phyloP scores from a whole-genome alignment of 192 early-diverging fungal genomes.

The Umbelopsis sp. region DNA sequence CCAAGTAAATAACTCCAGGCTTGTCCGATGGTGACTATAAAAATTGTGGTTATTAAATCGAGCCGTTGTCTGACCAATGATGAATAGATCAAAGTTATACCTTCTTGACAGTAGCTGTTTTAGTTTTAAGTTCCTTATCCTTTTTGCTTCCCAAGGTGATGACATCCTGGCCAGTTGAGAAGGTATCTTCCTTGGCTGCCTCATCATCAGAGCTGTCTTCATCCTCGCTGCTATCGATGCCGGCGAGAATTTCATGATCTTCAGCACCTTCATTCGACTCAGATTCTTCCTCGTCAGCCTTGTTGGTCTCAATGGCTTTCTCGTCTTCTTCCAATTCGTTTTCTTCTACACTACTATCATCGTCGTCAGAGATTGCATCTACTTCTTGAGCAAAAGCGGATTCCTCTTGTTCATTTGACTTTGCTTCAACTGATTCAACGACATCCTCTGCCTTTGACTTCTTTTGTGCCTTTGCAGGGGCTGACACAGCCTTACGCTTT shows the following conservation, averaged over 20 bases:
- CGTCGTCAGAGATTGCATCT: constrained; percentile 39
- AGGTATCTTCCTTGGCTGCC: constrained; percentile 18
- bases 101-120: constrained; percentile 32
- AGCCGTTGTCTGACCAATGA: neutral
- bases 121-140: constrained; percentile 41
- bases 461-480: constrained; percentile 32
- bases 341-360: constrained; percentile 32
- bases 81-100: constrained; percentile 27
- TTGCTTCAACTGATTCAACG: constrained; percentile 12
- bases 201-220: constrained; percentile 38
- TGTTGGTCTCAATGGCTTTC: constrained; percentile 22
- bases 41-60: neutral
- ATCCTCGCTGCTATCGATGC: constrained; percentile 26
- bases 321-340: constrained; percentile 30
- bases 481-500: neutral
- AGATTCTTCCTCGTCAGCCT: constrained; percentile 25
- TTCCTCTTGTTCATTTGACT: constrained; percentile 34
- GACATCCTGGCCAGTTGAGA: constrained; percentile 23
- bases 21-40: constrained; percentile 21
- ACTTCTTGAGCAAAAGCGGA: constrained; percentile 32
- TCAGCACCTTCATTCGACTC: constrained; percentile 45
- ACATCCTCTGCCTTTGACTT: constrained; percentile 28
- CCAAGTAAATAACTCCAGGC: constrained; percentile 84
- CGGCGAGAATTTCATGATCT: constrained; percentile 46
- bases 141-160: constrained; percentile 26